phyloP scores from a whole-genome alignment of 2,329 filamentous ascomycete species.

The Coniochaeta hoffmannii region DNA sequence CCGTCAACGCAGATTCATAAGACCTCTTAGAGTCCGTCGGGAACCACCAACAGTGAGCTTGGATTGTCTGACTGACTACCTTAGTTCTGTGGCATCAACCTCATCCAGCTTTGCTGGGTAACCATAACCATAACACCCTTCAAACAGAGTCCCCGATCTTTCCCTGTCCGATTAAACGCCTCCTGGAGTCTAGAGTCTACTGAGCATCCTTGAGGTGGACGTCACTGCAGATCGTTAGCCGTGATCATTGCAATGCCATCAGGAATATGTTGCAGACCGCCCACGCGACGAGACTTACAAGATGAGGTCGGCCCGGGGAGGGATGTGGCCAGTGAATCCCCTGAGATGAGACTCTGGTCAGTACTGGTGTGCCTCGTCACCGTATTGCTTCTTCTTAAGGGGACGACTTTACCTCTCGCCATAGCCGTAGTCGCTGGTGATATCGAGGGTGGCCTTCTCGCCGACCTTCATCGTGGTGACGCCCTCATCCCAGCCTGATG shows the following conservation, averaged over 20 bases:
- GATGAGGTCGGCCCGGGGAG: slow-evolving; percentile 65
- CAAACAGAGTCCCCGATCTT: no score
- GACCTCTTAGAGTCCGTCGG: no score
- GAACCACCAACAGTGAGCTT: no score
- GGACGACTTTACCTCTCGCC: slow-evolving; percentile 44
- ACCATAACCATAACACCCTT: no score
- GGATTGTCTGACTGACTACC: no score
- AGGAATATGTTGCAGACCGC: no score
- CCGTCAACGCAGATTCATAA: no score
- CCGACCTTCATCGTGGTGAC: slow-evolving; percentile 81
- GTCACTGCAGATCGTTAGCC: slow-evolving; percentile 17
- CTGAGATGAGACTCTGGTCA: slow-evolving; percentile 35
- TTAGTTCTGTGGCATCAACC: no score
- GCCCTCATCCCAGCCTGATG: slow-evolving; percentile 79
- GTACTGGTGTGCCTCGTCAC: background rate
- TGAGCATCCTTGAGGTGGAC: slow-evolving; percentile 24
- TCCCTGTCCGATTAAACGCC: no score
- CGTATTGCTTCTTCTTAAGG: slow-evolving; percentile 9
- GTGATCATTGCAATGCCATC: background rate
- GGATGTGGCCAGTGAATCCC: slow-evolving; percentile 74
- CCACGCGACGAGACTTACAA: slow-evolving; percentile 69
- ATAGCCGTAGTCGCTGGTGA: slow-evolving; percentile 65
- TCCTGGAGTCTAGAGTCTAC: slow-evolving; percentile 8
- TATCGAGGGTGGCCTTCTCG: slow-evolving; percentile 81
- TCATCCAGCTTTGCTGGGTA: no score